Evolutionary conservation across 2,329 filamentous ascomycete genomes (phyloP).

Genomic region (Aspergillus sp.): DNA sequence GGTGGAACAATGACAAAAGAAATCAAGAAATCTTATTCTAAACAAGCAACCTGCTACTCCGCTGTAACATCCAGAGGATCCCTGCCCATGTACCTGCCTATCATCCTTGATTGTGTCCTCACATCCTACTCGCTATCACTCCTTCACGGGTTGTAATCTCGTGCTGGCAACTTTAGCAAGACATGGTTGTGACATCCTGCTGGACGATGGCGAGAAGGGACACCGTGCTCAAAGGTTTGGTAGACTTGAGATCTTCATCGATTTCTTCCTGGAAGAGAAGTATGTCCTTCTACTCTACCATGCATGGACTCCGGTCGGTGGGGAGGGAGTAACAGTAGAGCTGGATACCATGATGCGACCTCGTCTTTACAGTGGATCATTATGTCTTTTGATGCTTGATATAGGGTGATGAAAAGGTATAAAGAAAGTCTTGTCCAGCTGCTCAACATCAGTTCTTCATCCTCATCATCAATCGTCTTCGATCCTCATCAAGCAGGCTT

Average conservation of each 20-base stretch:
- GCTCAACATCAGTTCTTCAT: conserved; percentile 8
- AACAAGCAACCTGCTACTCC: no score
- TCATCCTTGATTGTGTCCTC: no score
- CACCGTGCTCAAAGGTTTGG: conserved; percentile 1
- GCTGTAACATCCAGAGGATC: no score
- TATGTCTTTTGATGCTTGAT: no score
- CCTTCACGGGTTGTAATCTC: not conserved
- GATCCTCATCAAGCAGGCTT: not conserved
- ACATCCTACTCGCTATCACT: not conserved
- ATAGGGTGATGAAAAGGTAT: conserved; percentile 12
- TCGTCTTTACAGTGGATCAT: no score
- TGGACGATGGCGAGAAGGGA: not conserved
- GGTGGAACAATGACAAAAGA: no score
- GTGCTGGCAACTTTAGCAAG: not conserved
- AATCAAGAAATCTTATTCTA: no score
- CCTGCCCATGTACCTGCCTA: no score
- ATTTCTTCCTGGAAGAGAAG: conserved; percentile 14
- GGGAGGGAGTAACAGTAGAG: no score
- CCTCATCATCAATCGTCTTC: conserved; percentile 3
- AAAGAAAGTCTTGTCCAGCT: conserved; percentile 14
- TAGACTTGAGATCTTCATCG: conserved; percentile 3
- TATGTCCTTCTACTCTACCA: conserved; percentile 7
- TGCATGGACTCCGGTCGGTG: not conserved
- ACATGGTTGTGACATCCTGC: not conserved
- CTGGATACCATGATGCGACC: no score